Evolutionary conservation across 2,329 filamentous ascomycete species (phyloP), one percentile per base, ranked within the genome.

Genomic region (Diaporthe ampelina): DNA sequence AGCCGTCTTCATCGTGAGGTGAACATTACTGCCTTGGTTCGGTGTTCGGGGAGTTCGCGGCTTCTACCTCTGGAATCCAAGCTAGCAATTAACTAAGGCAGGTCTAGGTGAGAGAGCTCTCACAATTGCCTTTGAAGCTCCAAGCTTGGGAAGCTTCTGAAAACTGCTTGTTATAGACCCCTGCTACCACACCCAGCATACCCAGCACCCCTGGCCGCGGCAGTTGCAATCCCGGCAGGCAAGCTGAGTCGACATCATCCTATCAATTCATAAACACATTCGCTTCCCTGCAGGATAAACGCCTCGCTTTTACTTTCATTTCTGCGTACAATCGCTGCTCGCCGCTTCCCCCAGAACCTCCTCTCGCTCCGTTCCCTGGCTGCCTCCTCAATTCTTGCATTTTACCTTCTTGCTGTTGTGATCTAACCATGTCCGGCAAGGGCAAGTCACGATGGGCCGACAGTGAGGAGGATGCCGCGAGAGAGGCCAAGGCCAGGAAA

Each of bases 361-460:
- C 26, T n/a, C n/a, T 21, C 48, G 63, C 63, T 24, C 19, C 21
- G 10, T 26, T 9, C 32, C 32, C n/a, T 54, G 32, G 32, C 48
- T 68, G 45, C 26, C 17, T 17, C 56, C n/a, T n/a, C 32, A 17
- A 43, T 19, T 50, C 57, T n/a, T 54, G 52, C 67, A 43, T n/a
- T 43, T 54, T 8, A 11, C 52, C 68, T 45, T 21, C 29, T 11
- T 50, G 26, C 3, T 35, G 35, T 11, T 19, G 21, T 15, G 11
- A 26, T 37, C 9, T 43, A n/a, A 78, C 73, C 61, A 94, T 93
- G 91, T 88, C 91, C 63, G 86, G 86, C 79, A 89, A 87, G 81
- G 82, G 84, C 71, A 91, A 91, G 81, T 98, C 96, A 68, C 92
- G 96, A 83, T 99, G 97, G 97, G 94, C 94, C 77, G 91, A 95